These are phyloP conservation scores for Mariannaea sp. DNA, from an alignment of 2,329 filamentous ascomycete species.

Conservation along the genomic window DNA sequence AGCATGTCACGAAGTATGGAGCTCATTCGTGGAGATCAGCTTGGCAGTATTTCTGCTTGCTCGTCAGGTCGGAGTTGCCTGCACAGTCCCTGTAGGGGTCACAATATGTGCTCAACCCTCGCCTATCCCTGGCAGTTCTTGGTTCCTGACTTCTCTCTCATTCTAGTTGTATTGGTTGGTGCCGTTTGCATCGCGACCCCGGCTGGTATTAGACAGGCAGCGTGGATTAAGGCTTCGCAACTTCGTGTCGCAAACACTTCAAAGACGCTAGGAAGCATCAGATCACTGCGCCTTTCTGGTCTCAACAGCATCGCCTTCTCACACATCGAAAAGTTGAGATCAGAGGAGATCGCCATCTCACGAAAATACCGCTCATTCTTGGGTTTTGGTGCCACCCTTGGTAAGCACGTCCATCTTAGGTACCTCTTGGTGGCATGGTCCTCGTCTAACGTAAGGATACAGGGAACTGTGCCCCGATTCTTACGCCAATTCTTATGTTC, in stretches of 20 bases:
- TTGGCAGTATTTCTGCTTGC: not conserved
- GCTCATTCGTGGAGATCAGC: not conserved
- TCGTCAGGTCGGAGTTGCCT: conserved; percentile 1
- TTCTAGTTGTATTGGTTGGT: not conserved
- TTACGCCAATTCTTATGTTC: not conserved
- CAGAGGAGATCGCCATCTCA: not conserved
- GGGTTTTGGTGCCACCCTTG: not conserved
- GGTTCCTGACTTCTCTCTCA: not conserved
- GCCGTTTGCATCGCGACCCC: not conserved
- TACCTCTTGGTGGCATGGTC: not conserved
- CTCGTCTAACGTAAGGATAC: not conserved
- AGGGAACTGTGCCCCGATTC: not conserved
- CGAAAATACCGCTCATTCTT: not conserved
- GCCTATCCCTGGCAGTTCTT: not conserved
- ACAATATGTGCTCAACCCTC: not conserved
- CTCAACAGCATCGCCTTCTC: not conserved
- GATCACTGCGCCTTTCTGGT: not conserved
- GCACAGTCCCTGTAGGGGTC: not conserved
- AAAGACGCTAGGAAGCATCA: not conserved
- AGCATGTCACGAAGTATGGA: not conserved
- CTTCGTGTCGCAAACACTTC: not conserved
- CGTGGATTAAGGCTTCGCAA: not conserved
- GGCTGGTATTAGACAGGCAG: not conserved
- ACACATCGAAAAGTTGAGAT: not conserved
- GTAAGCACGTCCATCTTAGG: not conserved